Evolutionary conservation across 2,329 filamentous ascomycete genomes (phyloP).

Genomic region (Aspergillus nomiae): DNA sequence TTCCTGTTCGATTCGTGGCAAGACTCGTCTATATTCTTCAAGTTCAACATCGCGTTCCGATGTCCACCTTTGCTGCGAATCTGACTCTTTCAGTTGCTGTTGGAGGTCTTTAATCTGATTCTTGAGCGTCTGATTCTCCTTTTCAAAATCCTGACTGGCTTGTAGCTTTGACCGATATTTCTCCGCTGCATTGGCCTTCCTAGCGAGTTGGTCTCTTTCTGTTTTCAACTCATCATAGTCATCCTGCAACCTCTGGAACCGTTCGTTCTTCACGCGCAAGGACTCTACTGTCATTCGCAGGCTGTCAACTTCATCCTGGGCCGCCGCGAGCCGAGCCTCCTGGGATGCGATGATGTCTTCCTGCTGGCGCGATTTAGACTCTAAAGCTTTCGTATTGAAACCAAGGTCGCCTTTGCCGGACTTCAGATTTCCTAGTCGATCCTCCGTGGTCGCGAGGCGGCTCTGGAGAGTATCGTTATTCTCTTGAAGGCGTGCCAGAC

Average conservation of each 20-base stretch:
- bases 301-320: slow-evolving; percentile 47
- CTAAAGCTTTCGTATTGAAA: slow-evolving; percentile 46
- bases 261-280: slow-evolving; percentile 47
- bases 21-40: slow-evolving; percentile 47
- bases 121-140: slow-evolving; percentile 50
- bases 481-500: slow-evolving; percentile 59
- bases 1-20: slow-evolving; percentile 52
- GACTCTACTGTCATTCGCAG: slow-evolving; percentile 48
- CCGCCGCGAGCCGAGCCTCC: slow-evolving; percentile 65
- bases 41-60: slow-evolving; percentile 45
- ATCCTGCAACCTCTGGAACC: slow-evolving; percentile 50
- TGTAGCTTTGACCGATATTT: slow-evolving; percentile 54
- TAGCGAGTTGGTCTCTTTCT: slow-evolving; percentile 48
- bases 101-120: slow-evolving; percentile 50
- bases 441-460: slow-evolving; percentile 50
- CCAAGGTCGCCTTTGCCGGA: slow-evolving; percentile 51
- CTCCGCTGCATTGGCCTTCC: slow-evolving; percentile 52
- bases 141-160: slow-evolving; percentile 51
- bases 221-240: slow-evolving; percentile 53
- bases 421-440: slow-evolving; percentile 54
- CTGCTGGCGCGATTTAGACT: slow-evolving; percentile 60
- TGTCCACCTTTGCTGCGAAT: slow-evolving; percentile 43
- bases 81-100: slow-evolving; percentile 48
- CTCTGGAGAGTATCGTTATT: slow-evolving; percentile 51
- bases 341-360: slow-evolving; percentile 71